Percentiles rank a stretch among this genome's conserved stretches.
Evolutionary conservation across 2,329 filamentous ascomycete genomes (phyloP).

Genomic region (Beauveria asiatica): DNA sequence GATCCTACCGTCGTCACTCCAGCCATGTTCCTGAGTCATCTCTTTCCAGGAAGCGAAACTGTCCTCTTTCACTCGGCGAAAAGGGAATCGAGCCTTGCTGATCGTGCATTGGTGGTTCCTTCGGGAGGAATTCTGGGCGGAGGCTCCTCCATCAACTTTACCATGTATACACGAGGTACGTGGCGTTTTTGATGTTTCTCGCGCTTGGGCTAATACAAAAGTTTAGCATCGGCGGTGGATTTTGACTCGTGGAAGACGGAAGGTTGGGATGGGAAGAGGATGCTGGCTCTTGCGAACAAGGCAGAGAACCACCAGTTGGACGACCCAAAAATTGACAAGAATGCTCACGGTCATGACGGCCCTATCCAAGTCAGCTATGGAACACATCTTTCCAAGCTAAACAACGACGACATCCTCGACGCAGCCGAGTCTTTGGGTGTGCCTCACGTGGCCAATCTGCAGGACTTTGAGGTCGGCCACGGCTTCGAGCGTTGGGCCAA

Average conservation of each 20-base stretch:
- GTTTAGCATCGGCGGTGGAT: constrained; percentile 20
- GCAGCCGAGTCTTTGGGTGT: constrained; percentile 38
- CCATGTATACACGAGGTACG: constrained; percentile 21
- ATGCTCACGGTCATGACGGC: constrained; percentile 37
- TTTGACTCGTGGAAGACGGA: constrained; percentile 43
- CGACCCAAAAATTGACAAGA: constrained; percentile 19
- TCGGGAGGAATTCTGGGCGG: constrained; percentile 23
- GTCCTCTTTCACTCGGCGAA: constrained; percentile 18
- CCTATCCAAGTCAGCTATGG: constrained; percentile 43
- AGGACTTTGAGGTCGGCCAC: constrained; percentile 32
- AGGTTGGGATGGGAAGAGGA: constrained; percentile 42
- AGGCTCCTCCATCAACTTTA: constrained; percentile 26
- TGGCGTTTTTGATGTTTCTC: background rate
- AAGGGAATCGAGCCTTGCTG: constrained; percentile 17
- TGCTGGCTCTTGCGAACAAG: constrained; percentile 42
- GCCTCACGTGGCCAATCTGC: constrained; percentile 38
- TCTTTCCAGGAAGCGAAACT: constrained; percentile 16
- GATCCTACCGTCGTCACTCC: constrained; percentile 19
- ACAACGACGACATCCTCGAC: constrained; percentile 40
- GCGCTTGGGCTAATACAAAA: background rate
- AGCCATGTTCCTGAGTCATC: constrained; percentile 15
- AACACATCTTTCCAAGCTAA: constrained; percentile 28
- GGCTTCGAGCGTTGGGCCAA: constrained; percentile 31
- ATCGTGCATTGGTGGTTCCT: constrained; percentile 17
- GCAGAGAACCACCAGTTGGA: constrained; percentile 42